These are phyloP conservation scores for Eustoma russellianum DNA, from an alignment of 257 asterid genomes.

Conservation along the genomic window DNA sequence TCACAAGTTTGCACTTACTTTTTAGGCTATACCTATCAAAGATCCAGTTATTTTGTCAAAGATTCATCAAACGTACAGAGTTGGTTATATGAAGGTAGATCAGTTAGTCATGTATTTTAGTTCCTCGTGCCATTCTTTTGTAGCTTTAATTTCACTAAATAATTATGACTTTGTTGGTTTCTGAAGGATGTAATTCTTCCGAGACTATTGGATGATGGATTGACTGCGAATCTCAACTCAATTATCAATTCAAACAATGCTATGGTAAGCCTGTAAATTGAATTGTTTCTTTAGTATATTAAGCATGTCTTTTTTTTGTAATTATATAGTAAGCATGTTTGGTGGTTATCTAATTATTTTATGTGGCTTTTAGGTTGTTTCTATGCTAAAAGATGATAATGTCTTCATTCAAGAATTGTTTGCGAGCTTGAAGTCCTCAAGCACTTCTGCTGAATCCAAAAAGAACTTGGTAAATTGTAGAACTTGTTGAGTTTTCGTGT, in stretches of 20 bases:
- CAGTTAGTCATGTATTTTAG: slow-evolving; percentile 6
- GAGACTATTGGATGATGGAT: slow-evolving; percentile 63
- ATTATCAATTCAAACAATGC: slow-evolving; percentile 83
- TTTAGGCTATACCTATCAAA: slow-evolving; percentile 81
- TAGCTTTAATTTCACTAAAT: slow-evolving; percentile 10
- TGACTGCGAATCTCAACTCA: slow-evolving; percentile 60
- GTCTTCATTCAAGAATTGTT: slow-evolving; percentile 78
- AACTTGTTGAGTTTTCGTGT: neutral
- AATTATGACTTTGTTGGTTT: slow-evolving; percentile 11
- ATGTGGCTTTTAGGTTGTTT: slow-evolving; percentile 53
- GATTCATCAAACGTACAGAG: slow-evolving; percentile 91
- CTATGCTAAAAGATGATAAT: slow-evolving; percentile 77
- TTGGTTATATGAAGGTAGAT: slow-evolving; percentile 83
- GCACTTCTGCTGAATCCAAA: slow-evolving; percentile 56
- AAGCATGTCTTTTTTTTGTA: slow-evolving; percentile 10
- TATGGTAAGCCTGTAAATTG: slow-evolving; percentile 41
- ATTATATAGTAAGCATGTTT: slow-evolving; percentile 9
- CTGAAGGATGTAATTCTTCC: slow-evolving; percentile 86
- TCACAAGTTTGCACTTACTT: slow-evolving; percentile 11
- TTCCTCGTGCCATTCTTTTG: neutral
- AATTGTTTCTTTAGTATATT: neutral
- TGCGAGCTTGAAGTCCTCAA: slow-evolving; percentile 65
- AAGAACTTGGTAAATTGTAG: slow-evolving; percentile 50
- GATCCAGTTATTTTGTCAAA: slow-evolving; percentile 68
- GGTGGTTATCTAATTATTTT: slow-evolving; percentile 14